These are phyloP conservation scores for Colletotrichum abscissum DNA, from an alignment of 2,329 filamentous ascomycete species.

Conservation along the genomic window DNA sequence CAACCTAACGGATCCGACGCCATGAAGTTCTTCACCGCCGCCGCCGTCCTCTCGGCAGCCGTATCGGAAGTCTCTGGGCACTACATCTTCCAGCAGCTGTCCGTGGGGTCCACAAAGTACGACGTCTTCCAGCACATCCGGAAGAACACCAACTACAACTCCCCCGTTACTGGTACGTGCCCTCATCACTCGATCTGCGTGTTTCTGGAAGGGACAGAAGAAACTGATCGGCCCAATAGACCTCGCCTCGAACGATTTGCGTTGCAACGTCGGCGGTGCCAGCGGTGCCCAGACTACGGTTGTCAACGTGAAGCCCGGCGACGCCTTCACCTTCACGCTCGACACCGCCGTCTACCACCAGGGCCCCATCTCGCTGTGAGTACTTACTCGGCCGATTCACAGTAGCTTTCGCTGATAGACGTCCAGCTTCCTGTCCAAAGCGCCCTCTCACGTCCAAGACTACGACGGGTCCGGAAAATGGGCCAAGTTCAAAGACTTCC, in stretches of 20 bases:
- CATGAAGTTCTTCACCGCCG: slow-evolving; percentile 31
- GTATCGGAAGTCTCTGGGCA: slow-evolving; percentile 36
- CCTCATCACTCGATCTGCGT: neutral
- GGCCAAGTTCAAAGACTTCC: slow-evolving; percentile 53
- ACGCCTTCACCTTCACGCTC: slow-evolving; percentile 49
- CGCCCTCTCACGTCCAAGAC: slow-evolving; percentile 45
- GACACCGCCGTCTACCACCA: slow-evolving; percentile 53
- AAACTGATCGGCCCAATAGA: slow-evolving; percentile 37
- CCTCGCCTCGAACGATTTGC: slow-evolving; percentile 49
- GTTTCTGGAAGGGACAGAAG: too few relatives aligned
- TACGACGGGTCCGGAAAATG: slow-evolving; percentile 52
- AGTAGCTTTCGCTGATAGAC: slow-evolving; percentile 4
- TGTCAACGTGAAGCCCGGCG: slow-evolving; percentile 45
- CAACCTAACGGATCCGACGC: neutral
- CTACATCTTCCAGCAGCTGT: slow-evolving; percentile 46
- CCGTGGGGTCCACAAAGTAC: slow-evolving; percentile 40
- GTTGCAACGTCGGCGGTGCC: slow-evolving; percentile 51
- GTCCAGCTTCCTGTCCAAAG: slow-evolving; percentile 51
- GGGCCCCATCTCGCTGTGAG: slow-evolving; percentile 49
- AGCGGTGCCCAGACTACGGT: slow-evolving; percentile 46
- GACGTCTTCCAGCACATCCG: slow-evolving; percentile 47
- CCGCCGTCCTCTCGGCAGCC: slow-evolving; percentile 13
- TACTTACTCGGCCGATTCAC: slow-evolving; percentile 9
- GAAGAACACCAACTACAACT: slow-evolving; percentile 51
- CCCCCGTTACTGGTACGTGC: slow-evolving; percentile 44